Evolutionary conservation across 2,329 filamentous ascomycete species (phyloP), one percentile per base, ranked within the genome.

Genomic region (Ceratocystis variospora): DNA sequence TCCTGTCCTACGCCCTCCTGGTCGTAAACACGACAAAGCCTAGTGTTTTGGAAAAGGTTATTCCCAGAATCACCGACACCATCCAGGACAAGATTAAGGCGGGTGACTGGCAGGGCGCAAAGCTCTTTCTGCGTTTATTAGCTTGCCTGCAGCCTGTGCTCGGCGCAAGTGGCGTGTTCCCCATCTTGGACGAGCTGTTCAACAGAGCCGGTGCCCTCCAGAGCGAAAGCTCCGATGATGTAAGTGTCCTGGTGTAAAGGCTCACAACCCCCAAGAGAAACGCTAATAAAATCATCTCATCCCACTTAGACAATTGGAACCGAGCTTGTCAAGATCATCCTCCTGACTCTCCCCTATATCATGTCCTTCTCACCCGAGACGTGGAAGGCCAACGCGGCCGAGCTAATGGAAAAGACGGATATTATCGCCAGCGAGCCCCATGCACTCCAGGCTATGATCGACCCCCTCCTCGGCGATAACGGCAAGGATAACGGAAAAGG

Each of bases 311-410:
- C 83, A 0, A 83, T 87, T 69, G 84, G 84, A 62, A 86, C 95
- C 53, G 94, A 97, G 77, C 83, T 99, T 44, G 91, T 96, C 74
- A 97, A 96, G 77, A 92, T 96, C 71, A 96, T 99, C 70, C 84
- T 97, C 57, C 84, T 96, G 62, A 96, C 93, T 0, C 88, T 99
- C 67, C 93, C 94, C 0, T 99, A 97, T 74, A 81, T 90, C 65
- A 86, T 96, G 81, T 84, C 87, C 8, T 85, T 89, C 2, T 83
- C 87, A 0, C 87, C 88, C 2, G 79, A 81, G 2, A 84, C 85
- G 62, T 86, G 88, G 72, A 84, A 87, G 71, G 81, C 88, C 70
- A 88, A 88, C 72, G 91, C 90, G 1, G 81, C 82, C 0, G 86
- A 89, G 61, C 79, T 97, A 64, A 85, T 99, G 74, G 89, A 95